A percentile compares a stretch with the other conserved stretches of the same genome.
Evolutionary conservation across 2,329 filamentous ascomycete species (phyloP).

Genomic region (Alternaria gansuensis): DNA sequence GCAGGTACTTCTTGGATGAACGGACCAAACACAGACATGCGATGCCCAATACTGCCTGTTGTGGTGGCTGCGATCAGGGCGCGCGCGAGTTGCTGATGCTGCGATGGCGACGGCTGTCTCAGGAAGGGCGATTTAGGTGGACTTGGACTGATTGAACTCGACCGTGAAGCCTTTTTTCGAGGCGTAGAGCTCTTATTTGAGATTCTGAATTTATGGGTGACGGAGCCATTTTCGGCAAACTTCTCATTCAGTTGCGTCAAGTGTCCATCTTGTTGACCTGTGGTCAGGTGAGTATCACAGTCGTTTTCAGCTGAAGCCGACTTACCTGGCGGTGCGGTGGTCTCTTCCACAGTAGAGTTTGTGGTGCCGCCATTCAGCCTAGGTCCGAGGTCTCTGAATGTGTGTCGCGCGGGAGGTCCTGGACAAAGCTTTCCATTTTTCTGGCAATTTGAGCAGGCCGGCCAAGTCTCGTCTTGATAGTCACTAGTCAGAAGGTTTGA

Average conservation of each 20-base stretch:
- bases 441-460: constrained; percentile 46
- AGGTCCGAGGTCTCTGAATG: constrained; percentile 44
- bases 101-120: constrained; percentile 38
- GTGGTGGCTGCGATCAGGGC: constrained; percentile 38
- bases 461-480: constrained; percentile 49
- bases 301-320: background rate
- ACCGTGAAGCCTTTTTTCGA: constrained; percentile 21
- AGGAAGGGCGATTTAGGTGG: constrained; percentile 30
- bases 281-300: constrained; percentile 5
- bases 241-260: constrained; percentile 41
- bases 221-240: constrained; percentile 39
- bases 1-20: constrained; percentile 45
- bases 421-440: constrained; percentile 49
- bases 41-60: constrained; percentile 41
- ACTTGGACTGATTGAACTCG: constrained; percentile 24
- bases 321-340: constrained; percentile 12
- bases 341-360: constrained; percentile 1
- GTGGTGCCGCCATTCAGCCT: constrained; percentile 21
- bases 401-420: constrained; percentile 46
- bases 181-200: constrained; percentile 19
- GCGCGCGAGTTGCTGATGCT: constrained; percentile 41
- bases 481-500: constrained; percentile 21
- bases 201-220: constrained; percentile 43
- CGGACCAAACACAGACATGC: constrained; percentile 44
- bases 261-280: constrained; percentile 27